Evolutionary conservation across 345 rosid species (phyloP), one percentile per base, ranked within the genome.

Genomic region (Eucalyptus pauciflora): DNA sequence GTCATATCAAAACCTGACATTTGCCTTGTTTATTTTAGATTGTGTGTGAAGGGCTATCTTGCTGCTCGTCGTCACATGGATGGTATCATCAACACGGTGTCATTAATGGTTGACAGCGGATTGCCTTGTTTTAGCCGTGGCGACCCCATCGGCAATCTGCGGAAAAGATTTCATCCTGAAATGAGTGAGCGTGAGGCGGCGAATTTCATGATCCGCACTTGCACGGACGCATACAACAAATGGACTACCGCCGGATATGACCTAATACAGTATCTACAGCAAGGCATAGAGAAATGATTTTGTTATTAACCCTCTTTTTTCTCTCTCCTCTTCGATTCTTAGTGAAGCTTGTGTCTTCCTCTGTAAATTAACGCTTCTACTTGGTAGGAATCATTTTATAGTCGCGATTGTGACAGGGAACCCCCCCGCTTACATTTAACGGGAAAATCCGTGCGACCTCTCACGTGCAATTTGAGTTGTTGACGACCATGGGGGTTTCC

Each of bases 241-340:
- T 97, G 99, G 99, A 96, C 96, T 7, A 97, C 99, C 27, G 97
- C 98, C 31, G 99, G 99, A 41, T 97, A 98, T 88, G 99, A 98
- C 93, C 58, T 52, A 52, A 52, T 52, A 52, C 58, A 52, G 58
- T 97, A 96, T 93, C 88, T 98, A 89, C 99, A 98, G 58, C 99
- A 97, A 92, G 99, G 99, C 90, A 97, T 98, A 88, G 99, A 98
- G 94, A 98, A 98, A 93, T 96, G 90, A 90, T 67, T 67, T 67
- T 67, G 22, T n/a, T 16, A 15, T 52, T 50, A 31, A 12, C 50
- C 64, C 85, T 52, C 31, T 11, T 76, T 24, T 24, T 20, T 22
- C 48, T 76, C 29, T 76, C 41, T 76, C 48, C 98, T 76, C 85
- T 41, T 76, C 83, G 15, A 76, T 76, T 76, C 85, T 76, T 76